Evolutionary conservation across 2,329 filamentous ascomycete species (phyloP), one percentile per base, ranked within the genome.

Genomic region (Dryadomyces quercivorus): DNA sequence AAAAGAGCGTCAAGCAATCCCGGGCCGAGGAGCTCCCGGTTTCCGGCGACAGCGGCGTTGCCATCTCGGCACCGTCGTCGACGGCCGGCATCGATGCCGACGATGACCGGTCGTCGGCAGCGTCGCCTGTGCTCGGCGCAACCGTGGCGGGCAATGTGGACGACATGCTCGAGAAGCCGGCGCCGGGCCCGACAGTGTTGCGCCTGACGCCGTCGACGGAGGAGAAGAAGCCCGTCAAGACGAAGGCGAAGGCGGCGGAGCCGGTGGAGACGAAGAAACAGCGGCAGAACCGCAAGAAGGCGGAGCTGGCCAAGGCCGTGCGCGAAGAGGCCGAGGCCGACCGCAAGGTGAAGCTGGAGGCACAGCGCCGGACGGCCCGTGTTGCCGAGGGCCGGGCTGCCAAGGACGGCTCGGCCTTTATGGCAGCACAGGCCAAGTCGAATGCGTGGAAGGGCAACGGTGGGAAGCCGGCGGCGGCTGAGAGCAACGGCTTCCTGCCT

Each of bases 231-330:
- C 79, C 84, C 70, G 74, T 79, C 58, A 83, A 84, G 69, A 82
- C 82, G 70, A 74, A 78, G 63, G 71, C 75, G 60, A 81, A 84
- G 72, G 72, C 52, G 6, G 76, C 44, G 21, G 82, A 88, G 67
- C 77, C 79, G 50, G 79, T 78, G 18, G 87, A 95, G 75, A 86
- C 85, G 20, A 96, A 96, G 85, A 96, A 96, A 76, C 88, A 95
- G 74, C 84, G 90, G 57, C 91, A 96, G 74, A 93, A 95, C 73
- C 81, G 85, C 61, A 82, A 86, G 74, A 96, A 95, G 81, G 83
- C 80, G 42, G 90, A 95, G 70, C 85, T 82, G 56, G 82, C 83
- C 63, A 93, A 88, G 75, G 74, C 76, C 34, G 76, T 80, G 55
- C 82, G 86, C 34, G 85, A 91, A 65, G 85, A 87, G 62, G 81